Evolutionary conservation across 176 grass and related monocot genomes (phyloP).

Genomic region (Cymbopogon citratus): DNA sequence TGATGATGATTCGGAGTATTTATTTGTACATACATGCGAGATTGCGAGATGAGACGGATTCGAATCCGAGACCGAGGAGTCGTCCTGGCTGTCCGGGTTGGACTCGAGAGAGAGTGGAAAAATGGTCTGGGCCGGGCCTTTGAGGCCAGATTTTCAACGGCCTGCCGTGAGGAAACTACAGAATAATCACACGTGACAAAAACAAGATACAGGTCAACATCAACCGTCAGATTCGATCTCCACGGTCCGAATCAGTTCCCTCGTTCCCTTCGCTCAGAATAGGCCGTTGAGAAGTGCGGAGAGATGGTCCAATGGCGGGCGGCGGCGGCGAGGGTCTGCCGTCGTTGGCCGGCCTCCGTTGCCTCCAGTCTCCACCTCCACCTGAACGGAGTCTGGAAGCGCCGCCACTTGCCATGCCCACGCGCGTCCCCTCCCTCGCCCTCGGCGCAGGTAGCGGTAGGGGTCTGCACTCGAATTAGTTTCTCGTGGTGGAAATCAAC

Average conservation of each 20-base stretch:
- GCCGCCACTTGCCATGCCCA: not conserved
- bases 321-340: not conserved
- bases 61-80: too few species aligned
- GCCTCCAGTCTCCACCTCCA: not conserved
- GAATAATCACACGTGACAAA: too few species aligned
- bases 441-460: not conserved
- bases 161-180: too few species aligned
- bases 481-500: not conserved
- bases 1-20: too few species aligned
- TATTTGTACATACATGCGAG: too few species aligned
- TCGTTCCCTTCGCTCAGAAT: not conserved
- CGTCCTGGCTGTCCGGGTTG: too few species aligned
- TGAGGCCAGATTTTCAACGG: too few species aligned
- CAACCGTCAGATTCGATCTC: not conserved
- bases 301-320: not conserved
- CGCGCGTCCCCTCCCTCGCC: not conserved
- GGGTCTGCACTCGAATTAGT: not conserved
- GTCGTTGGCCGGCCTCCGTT: not conserved
- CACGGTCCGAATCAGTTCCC: not conserved
- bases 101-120: too few species aligned
- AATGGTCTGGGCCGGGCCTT: too few species aligned
- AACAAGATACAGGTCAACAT: not conserved
- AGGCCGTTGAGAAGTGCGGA: not conserved
- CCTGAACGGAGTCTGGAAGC: too few species aligned
- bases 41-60: too few species aligned